Base-by-base conservation (phyloP, 2,329 filamentous ascomycete genomes). In the Grosmannia serpens region DNA sequence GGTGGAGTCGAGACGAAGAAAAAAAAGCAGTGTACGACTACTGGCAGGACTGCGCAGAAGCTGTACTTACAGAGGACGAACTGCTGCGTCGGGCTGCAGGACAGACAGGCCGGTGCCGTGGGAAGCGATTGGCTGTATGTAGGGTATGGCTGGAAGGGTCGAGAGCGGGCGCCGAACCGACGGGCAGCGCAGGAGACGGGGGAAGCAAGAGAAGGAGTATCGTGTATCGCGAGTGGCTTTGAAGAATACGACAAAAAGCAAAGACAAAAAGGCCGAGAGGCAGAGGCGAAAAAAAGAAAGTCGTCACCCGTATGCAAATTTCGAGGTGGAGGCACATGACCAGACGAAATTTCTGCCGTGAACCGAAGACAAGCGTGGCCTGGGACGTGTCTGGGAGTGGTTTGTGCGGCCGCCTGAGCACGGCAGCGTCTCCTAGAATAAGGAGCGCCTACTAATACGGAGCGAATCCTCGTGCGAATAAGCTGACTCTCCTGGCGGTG, bases 311-410 rank as follows among this genome's bases (percentile, higher is more conserved):
- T 50, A 29, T 13, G 7, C 24, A 50, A 26, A 26, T 26, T 26
- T 46, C 24, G 41, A 29, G 29, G 51, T 53, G 51, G 51, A 53
- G 51, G 51, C 51, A 53, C 51, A 53, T 53, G 51, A 53, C 51
- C 51, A 22, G 33, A 35, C 17, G 31, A 53, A 24, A 24, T 33
- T 53, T 53, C n/a, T 22, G 22, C 31, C 29, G 20, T 33, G 20
- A 31, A 53, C 31, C n/a, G 10, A n/a, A 31, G 31, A 38, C 35
- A 38, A 38, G 33, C 13, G 51, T 15, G 33, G n/a, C 4, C 29
- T 52, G 29, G 20, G 38, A 44, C 38, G 6, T n/a, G 38, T n/a
- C 38, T n/a, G 17, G n/a, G n/a, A n/a, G n/a, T n/a, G n/a, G n/a
- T n/a, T n/a, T n/a, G n/a, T n/a, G n/a, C n/a, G n/a, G n/a, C n/a